Base-by-base conservation (phyloP, 1,284 basidiomycete species). In the Moesziomyces parantarcticus region DNA sequence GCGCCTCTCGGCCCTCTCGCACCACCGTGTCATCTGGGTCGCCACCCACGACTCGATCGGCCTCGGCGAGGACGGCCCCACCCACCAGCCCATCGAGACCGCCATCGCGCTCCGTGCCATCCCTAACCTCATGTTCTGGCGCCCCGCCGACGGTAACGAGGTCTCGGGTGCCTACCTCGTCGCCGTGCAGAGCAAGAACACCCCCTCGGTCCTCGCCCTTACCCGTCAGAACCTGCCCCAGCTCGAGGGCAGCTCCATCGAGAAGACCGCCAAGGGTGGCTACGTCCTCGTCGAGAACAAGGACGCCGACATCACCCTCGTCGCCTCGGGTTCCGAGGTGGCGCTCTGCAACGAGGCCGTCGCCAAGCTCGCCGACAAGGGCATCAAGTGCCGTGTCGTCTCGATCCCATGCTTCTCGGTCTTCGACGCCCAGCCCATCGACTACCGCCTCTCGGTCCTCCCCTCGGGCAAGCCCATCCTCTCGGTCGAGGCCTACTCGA, bases 181-280 rank as follows among this genome's bases (percentile, higher is more conserved):
- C 51, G 91, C 93, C 52, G 85, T 97, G 80, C 87, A 88, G 73
- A 89, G 90, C 70, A 88, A 85, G 75, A 85, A 87, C 76, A 94
- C 92, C 14, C 94, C 94, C 41, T 94, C 93, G 36, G 88, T 95
- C 71, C 87, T 95, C 66, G 71, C 76, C n/a, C 89, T 94, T 65
- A 92, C 93, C 47, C 90, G 93, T 59, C 93, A 95, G 86, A 94
- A 94, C 88, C 88, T 97, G 54, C 94, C 94, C 60, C 94, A 97
- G 84, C 90, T 97, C 72, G 92, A 92, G 84, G 89, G 89, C 74
- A 94, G 92, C 45, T 88, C 91, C 57, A 91, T 97, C 80, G 93
- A 95, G 87, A 89, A 89, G 69, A 93, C 93, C 56, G 80, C 85
- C 70, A 91, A 90, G 84, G 94, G 94, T 83, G 94, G 92, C 70